Evolutionary conservation across 371 early-diverging fungal species (phyloP).

Genomic region (Mucor irregularis): DNA sequence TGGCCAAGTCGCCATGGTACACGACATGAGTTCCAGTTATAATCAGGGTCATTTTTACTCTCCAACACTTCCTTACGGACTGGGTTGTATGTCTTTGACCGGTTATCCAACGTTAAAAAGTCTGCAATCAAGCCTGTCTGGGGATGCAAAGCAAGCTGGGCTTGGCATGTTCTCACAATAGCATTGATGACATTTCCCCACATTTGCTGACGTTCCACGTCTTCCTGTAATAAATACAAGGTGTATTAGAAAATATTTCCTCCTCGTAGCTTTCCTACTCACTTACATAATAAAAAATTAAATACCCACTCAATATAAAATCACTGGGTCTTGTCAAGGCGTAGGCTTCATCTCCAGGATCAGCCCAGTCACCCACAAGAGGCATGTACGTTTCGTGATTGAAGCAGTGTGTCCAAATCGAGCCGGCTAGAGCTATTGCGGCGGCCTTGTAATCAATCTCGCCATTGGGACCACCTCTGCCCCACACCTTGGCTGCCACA

Average conservation of each 20-base stretch:
- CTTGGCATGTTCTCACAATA: slow-evolving; percentile 42
- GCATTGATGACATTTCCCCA: slow-evolving; percentile 57
- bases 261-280: too few relatives aligned
- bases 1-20: slow-evolving; percentile 61
- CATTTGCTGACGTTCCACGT: slow-evolving; percentile 44
- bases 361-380: slow-evolving; percentile 63
- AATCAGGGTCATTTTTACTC: slow-evolving; percentile 49
- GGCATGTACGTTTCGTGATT: slow-evolving; percentile 60
- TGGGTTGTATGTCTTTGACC: slow-evolving; percentile 41
- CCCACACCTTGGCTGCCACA: slow-evolving; percentile 58
- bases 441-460: slow-evolving; percentile 51
- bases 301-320: slow-evolving; percentile 59
- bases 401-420: slow-evolving; percentile 58
- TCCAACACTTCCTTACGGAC: slow-evolving; percentile 51
- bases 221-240: slow-evolving; percentile 36
- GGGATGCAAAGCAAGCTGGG: slow-evolving; percentile 46
- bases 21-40: slow-evolving; percentile 57
- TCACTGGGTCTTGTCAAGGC: slow-evolving; percentile 60
- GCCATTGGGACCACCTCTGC: slow-evolving; percentile 50
- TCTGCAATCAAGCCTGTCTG: slow-evolving; percentile 61
- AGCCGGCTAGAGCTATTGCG: slow-evolving; percentile 44
- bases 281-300: slow-evolving; percentile 54
- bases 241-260: background rate
- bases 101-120: slow-evolving; percentile 49
- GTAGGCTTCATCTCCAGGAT: slow-evolving; percentile 52